Conservation (phyloP, 2,329 filamentous ascomycete genomes). For the Xylaria sp. region DNA sequence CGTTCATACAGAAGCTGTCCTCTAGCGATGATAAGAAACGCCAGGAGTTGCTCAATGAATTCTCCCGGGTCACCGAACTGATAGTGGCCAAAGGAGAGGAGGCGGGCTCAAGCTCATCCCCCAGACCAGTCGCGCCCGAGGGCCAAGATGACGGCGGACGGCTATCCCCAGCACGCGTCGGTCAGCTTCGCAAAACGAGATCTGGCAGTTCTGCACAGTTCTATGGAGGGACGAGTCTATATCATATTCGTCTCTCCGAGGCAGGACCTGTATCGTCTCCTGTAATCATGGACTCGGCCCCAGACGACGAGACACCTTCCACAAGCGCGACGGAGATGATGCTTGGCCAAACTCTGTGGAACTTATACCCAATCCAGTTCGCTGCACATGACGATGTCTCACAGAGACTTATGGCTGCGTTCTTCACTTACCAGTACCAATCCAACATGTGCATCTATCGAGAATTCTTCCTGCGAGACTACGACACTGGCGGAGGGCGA, state of each 20-base stretch:
- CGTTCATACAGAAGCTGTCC: constrained; percentile 51
- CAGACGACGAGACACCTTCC: constrained; percentile 9
- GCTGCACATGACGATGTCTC: constrained; percentile 52
- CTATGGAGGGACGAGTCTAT: constrained; percentile 55
- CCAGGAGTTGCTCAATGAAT: constrained; percentile 50
- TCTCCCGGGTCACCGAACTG: constrained; percentile 31
- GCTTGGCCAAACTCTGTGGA: constrained; percentile 17
- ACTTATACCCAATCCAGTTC: constrained; percentile 42
- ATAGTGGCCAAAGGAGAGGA: constrained; percentile 22
- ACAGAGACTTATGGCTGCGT: constrained; percentile 52
- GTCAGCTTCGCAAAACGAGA: constrained; percentile 46
- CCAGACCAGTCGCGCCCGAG: constrained; percentile 11
- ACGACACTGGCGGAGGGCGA: constrained; percentile 51
- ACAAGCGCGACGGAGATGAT: constrained; percentile 15
- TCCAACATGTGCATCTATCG: constrained; percentile 58
- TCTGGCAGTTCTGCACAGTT: constrained; percentile 52
- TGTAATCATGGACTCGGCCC: constrained; percentile 21
- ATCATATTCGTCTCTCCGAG: constrained; percentile 47
- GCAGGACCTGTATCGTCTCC: constrained; percentile 10
- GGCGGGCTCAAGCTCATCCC: constrained; percentile 23
- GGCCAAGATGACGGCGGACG: constrained; percentile 31
- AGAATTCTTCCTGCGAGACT: constrained; percentile 57
- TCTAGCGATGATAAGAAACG: constrained; percentile 47
- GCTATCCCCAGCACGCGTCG: constrained; percentile 42
- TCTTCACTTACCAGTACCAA: constrained; percentile 55